These are phyloP conservation scores for Candida tropicalis DNA, from an alignment of 1,139 yeast species.

Conservation along the genomic window DNA sequence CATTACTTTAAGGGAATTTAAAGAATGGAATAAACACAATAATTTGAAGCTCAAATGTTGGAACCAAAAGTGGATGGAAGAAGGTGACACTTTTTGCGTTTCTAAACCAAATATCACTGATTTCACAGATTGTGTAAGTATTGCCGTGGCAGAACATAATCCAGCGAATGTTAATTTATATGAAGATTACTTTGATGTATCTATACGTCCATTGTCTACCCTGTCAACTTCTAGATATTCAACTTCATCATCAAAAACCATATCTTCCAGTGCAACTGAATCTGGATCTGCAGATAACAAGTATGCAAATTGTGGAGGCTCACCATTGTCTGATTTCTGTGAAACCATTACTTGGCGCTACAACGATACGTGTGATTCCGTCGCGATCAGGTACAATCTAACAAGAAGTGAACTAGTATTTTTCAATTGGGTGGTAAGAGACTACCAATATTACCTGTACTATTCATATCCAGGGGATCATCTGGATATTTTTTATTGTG, in stretches of 20 bases:
- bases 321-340: slow-evolving; percentile 1
- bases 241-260: too few relatives aligned
- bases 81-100: not conserved
- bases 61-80: not conserved
- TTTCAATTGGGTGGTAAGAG: not conserved
- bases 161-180: not conserved
- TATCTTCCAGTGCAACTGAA: not conserved
- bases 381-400: not conserved
- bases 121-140: not conserved
- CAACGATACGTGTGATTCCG: not conserved
- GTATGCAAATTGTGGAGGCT: not conserved
- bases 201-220: too few relatives aligned
- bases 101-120: not conserved
- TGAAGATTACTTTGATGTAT: not conserved
- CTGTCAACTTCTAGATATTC: too few relatives aligned
- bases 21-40: slow-evolving; percentile 1
- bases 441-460: not conserved
- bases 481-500: not conserved
- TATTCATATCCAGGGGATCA: not conserved
- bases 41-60: not conserved
- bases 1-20: not conserved
- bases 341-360: not conserved
- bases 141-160: not conserved
- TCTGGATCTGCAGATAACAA: too few relatives aligned
- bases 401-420: not conserved